Conservation (phyloP, 2,329 filamentous ascomycete species). For the Waltergamsia citrina region DNA sequence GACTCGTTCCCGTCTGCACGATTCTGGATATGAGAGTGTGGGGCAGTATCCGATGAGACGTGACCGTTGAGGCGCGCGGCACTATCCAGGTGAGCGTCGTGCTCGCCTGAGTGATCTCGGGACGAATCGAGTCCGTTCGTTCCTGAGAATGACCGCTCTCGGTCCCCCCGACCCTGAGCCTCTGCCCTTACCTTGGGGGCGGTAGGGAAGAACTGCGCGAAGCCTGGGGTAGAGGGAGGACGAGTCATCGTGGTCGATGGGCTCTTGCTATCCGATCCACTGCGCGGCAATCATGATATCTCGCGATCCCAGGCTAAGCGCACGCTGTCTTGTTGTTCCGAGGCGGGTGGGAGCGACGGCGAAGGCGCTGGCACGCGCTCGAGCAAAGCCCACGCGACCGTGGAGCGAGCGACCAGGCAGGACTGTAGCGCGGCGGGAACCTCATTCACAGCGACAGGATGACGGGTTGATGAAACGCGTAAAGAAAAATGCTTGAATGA, state of each 20-base stretch:
- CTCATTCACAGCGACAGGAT: conserved; percentile 7
- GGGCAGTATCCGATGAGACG: conserved; percentile 15
- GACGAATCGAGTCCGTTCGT: conserved; percentile 12
- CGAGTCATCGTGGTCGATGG: conserved; percentile 63
- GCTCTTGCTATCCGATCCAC: conserved; percentile 39
- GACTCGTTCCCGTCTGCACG: conserved; percentile 47
- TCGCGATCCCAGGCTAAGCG: conserved; percentile 17
- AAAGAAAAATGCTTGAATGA: background rate
- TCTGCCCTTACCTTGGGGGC: conserved; percentile 55
- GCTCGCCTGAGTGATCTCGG: conserved; percentile 11
- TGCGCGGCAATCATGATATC: conserved; percentile 49
- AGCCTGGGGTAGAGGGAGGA: conserved; percentile 62
- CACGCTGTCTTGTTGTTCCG: conserved; percentile 7
- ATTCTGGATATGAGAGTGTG: conserved; percentile 10
- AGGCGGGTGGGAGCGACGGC: conserved; percentile 5
- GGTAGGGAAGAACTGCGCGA: conserved; percentile 79
- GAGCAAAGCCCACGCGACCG: conserved; percentile 29
- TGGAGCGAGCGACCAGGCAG: conserved; percentile 4
- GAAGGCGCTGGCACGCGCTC: conserved; percentile 7
- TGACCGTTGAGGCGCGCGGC: conserved; percentile 10
- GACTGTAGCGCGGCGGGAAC: conserved; percentile 7
- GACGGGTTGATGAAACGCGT: background rate
- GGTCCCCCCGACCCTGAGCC: conserved; percentile 26
- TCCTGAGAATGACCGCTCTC: conserved; percentile 17
- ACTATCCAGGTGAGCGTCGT: conserved; percentile 14